A percentile compares a stretch with the other conserved stretches of the same genome.
Conservation (phyloP, 345 rosid species). For the Pelargonium nanum region DNA sequence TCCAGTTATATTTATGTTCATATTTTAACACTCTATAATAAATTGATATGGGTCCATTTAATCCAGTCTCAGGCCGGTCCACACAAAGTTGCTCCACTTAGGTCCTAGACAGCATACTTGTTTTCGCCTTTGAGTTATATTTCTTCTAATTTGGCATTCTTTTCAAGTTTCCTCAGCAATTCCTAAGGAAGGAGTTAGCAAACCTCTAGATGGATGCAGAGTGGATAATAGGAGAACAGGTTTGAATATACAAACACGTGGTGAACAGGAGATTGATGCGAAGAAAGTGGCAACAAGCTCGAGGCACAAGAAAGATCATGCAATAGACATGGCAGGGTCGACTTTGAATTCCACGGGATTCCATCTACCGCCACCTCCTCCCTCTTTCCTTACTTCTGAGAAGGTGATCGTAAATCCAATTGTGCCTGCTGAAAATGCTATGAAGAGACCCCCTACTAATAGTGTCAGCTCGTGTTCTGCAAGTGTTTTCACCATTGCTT, state of each 20-base stretch:
- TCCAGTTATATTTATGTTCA: no score
- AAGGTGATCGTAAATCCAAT: conserved; percentile 31
- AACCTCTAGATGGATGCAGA: conserved; percentile 30
- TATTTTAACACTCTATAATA: no score
- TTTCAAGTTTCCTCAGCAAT: conserved; percentile 25
- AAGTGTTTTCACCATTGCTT: conserved; percentile 50
- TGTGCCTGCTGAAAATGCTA: conserved; percentile 15
- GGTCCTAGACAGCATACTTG: no score
- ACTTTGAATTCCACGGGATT: conserved; percentile 15
- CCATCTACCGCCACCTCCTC: conserved; percentile 42
- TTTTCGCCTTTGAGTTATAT: no score
- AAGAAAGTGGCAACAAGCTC: conserved; percentile 23
- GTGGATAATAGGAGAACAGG: conserved; percentile 28
- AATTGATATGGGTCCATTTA: no score
- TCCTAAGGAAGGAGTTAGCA: conserved; percentile 28
- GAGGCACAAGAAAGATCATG: conserved; percentile 19
- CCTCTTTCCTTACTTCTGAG: conserved; percentile 21
- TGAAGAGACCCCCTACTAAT: conserved; percentile 19
- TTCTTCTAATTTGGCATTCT: neutral
- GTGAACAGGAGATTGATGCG: conserved; percentile 25
- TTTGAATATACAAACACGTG: conserved; percentile 18
- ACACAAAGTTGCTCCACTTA: no score
- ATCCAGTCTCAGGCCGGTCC: no score
- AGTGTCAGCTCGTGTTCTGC: conserved; percentile 26
- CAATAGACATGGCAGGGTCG: conserved; percentile 9